Base-by-base conservation (phyloP, 1,139 yeast genomes). In the Meyerozyma sp. region DNA sequence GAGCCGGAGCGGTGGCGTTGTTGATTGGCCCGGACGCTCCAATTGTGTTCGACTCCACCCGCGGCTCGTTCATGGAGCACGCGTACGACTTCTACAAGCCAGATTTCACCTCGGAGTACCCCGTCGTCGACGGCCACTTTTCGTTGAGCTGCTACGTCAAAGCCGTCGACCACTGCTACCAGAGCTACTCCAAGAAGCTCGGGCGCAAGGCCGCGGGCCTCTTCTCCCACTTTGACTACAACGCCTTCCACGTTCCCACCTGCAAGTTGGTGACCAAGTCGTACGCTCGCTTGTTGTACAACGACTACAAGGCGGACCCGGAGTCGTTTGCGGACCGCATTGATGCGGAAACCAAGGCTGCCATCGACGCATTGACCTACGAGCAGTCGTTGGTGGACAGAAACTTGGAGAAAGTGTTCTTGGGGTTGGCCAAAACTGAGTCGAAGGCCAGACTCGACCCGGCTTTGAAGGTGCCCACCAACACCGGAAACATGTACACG, bases 81-180 rank as follows among this genome's bases (percentile, higher is more conserved):
- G 96, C 94, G 42, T 93, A 93, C 68, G 98, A 93, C 70, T 93
- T 91, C 73, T 94, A 90, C 77, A 93, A 93, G 80, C 98, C 99
- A 49, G 94, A 94, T 66, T 88, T 93, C 75, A 84, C 94, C 53
- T 79, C 88, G 51, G 99, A 94, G 74, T 94, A 94, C 72, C 99
- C 99, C 32, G 86, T 83, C 51, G 98, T 94, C 53, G 98, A 93
- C 63, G 99, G 99, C 54, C 97, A 94, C 68, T 94, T 82, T 73
- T 91, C 98, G 6, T 77, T 93, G 62, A 69, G 89, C 40, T 94
- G 99, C 74, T 94, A 94, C 75, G 89, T 91, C 54, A 85, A 86
- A 66, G 98, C 98, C 25, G 71, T 94, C 48, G 98, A 94, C 71
- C 70, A 80, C 55, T 85, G 95, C 57, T 94, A 94, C 77, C 75